A percentile compares a stretch with the other conserved stretches of the same genome.
These are phyloP conservation scores for Flueggea neowawraea DNA, from an alignment of 441 rosid genomes.

Conservation along the genomic window DNA sequence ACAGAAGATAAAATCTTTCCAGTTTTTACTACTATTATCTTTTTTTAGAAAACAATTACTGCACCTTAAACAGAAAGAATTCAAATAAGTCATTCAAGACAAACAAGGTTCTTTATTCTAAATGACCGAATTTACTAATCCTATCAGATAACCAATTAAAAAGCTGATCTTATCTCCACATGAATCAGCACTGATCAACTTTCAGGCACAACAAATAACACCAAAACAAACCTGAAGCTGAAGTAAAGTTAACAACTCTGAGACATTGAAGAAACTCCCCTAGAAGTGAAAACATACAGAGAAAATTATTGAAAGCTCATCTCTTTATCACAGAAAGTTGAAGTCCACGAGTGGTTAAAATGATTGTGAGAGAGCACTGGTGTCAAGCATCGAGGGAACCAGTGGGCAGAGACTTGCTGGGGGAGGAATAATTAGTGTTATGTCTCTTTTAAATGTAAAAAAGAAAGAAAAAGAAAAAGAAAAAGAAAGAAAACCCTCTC, in stretches of 20 bases:
- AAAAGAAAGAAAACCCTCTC: conserved; percentile 6
- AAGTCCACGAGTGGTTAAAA: conserved; percentile 26
- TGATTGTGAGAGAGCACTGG: conserved; percentile 38
- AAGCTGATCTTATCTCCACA: conserved; percentile 1
- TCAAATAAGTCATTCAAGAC: no score
- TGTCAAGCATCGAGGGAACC: conserved; percentile 70
- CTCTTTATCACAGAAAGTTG: conserved; percentile 22
- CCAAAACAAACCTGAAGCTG: not conserved
- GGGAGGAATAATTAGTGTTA: conserved; percentile 17
- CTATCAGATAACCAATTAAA: conserved; percentile 9
- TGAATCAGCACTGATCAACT: conserved; percentile 18
- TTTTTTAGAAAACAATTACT: no score
- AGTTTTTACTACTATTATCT: not conserved
- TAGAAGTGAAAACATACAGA: conserved; percentile 3
- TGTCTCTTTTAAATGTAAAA: conserved; percentile 23
- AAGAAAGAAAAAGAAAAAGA: conserved; percentile 9
- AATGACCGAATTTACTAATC: not conserved
- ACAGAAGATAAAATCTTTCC: not conserved
- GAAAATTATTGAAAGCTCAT: conserved; percentile 24
- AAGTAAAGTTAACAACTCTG: conserved; percentile 18
- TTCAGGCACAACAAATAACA: conserved; percentile 4
- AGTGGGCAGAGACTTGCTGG: conserved; percentile 26
- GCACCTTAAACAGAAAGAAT: no score
- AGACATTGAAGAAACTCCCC: conserved; percentile 23
- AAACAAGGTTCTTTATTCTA: no score